Percentiles rank a stretch among this genome's conserved stretches.
Evolutionary conservation across 106 monocot genomes (phyloP).

Genomic region (Dioscorea dumetorum): DNA sequence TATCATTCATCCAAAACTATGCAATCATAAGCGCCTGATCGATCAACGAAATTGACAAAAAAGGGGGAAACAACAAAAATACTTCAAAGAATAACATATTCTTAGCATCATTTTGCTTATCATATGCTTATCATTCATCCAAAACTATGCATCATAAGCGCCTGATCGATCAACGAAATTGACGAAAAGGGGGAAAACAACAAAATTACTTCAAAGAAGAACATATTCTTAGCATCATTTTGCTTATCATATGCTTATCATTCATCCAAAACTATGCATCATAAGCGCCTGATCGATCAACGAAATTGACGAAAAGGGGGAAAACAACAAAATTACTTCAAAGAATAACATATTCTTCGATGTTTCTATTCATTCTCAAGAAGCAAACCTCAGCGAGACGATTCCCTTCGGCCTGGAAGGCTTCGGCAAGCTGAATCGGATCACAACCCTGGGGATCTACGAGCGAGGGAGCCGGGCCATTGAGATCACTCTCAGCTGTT

Average conservation of each 20-base stretch:
- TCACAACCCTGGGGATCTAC: conserved; percentile 6
- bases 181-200: neutral
- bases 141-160: no score
- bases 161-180: neutral
- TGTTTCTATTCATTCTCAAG: neutral
- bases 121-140: no score
- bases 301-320: neutral
- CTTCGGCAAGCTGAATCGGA: conserved; percentile 23
- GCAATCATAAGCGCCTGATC: no score
- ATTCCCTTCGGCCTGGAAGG: conserved; percentile 48
- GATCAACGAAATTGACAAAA: neutral
- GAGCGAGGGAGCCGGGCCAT: neutral
- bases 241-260: no score
- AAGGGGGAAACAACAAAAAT: neutral
- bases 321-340: neutral
- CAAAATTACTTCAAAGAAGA: neutral
- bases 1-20: no score
- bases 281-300: neutral
- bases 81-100: neutral
- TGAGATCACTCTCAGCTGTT: conserved; percentile 4
- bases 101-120: no score
- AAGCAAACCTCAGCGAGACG: conserved; percentile 62
- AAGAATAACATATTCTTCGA: neutral
- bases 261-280: no score
- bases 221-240: no score